A percentile compares a stretch with the other conserved stretches of the same genome.
These are phyloP conservation scores for Solanum raphanifolium DNA, from an alignment of 257 asterid species.

Conservation along the genomic window DNA sequence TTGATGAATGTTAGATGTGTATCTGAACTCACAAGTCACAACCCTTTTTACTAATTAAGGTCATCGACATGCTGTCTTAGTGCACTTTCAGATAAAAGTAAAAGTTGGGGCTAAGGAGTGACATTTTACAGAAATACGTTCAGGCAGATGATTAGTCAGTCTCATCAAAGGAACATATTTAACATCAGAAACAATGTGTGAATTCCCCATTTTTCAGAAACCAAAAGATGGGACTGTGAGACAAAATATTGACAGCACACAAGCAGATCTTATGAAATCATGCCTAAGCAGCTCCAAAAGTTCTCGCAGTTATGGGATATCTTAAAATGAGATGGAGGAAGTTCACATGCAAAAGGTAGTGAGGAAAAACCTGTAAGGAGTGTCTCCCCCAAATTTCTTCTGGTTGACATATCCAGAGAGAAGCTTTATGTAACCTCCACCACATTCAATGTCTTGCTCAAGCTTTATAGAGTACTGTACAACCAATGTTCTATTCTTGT, in stretches of 20 bases:
- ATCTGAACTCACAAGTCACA: not conserved
- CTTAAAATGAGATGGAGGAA: not conserved
- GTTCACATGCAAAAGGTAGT: not conserved
- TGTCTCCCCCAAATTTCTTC: slow-evolving; percentile 96
- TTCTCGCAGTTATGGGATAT: not conserved
- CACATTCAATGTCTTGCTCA: slow-evolving; percentile 98
- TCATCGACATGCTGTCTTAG: not conserved
- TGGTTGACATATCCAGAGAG: slow-evolving; percentile 87
- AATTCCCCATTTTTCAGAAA: not conserved
- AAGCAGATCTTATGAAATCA: not conserved
- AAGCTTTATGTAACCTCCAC: slow-evolving; percentile 95
- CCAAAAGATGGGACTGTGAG: not conserved
- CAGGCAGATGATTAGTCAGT: not conserved
- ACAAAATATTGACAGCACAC: not conserved
- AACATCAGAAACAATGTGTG: not conserved
- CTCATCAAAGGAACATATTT: not conserved
- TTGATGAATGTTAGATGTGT: not conserved
- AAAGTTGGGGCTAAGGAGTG: not conserved
- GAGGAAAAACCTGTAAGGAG: slow-evolving; percentile 76
- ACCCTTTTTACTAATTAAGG: not conserved
- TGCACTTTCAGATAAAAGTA: not conserved
- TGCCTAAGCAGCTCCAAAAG: not conserved
- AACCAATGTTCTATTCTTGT: slow-evolving; percentile 83
- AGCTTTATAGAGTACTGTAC: slow-evolving; percentile 78
- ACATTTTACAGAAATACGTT: not conserved